These are phyloP conservation scores for Ophiostoma montium DNA, from an alignment of 2,329 filamentous ascomycete species.

Conservation along the genomic window DNA sequence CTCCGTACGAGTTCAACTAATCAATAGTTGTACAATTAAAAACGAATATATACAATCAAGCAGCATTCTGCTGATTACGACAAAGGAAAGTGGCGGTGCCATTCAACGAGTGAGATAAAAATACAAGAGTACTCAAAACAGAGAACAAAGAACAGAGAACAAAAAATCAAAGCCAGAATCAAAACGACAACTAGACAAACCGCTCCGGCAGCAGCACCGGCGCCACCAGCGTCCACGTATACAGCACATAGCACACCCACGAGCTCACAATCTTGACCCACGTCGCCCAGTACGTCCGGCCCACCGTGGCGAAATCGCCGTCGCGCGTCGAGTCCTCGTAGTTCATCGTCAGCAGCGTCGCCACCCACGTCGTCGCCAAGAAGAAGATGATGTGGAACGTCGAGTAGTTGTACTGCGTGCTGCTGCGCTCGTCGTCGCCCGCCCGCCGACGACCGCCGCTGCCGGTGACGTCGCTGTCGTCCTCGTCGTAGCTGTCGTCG, in stretches of 20 bases:
- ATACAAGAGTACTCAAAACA: not conserved
- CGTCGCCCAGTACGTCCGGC: conserved; percentile 89
- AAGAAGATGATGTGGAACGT: conserved; percentile 98
- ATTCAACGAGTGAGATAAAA: not conserved
- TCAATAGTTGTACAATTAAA: too few relatives aligned
- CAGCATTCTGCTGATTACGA: not conserved
- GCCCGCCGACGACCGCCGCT: conserved; percentile 48
- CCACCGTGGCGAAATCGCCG: conserved; percentile 78
- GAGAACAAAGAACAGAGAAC: not conserved
- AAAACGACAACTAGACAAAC: conserved; percentile 45
- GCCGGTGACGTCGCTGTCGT: conserved; percentile 48
- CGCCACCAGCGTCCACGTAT: conserved; percentile 82
- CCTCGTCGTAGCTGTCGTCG: conserved; percentile 47
- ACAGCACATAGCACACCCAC: conserved; percentile 92
- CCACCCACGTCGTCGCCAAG: conserved; percentile 89
- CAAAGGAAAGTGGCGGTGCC: not conserved
- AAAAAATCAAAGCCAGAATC: not conserved
- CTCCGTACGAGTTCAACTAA: too few relatives aligned
- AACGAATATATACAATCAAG: too few relatives aligned
- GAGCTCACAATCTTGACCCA: conserved; percentile 99
- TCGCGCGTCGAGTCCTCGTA: conserved; percentile 49
- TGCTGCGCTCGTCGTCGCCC: conserved; percentile 76
- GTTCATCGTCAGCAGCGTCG: conserved; percentile 69
- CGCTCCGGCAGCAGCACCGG: conserved; percentile 75
- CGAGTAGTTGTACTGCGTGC: conserved; percentile 91